A percentile compares a stretch with the other conserved stretches of the same genome.
phyloP scores from a whole-genome alignment of 495 filamentous ascomycete species.

The Annulohypoxylon bovei region DNA sequence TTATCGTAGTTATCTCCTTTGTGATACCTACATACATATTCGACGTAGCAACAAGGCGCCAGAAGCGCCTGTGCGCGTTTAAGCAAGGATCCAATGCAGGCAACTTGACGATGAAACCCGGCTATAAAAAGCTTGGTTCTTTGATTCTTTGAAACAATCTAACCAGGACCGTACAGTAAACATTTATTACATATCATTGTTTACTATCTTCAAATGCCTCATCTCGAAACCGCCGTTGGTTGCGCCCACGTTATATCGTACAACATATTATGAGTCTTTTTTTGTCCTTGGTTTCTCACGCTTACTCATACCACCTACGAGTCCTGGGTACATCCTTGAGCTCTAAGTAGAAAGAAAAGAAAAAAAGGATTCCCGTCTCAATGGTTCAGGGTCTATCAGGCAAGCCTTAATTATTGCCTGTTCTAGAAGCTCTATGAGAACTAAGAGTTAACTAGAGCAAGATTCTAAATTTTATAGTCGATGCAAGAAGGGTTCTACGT shows the following conservation, averaged over 20 bases:
- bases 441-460: conserved; percentile 14
- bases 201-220: conserved; percentile 20
- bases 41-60: conserved; percentile 14
- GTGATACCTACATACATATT: conserved; percentile 27
- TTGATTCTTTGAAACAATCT: conserved; percentile 35
- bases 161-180: conserved; percentile 27
- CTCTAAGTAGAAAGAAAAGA: neutral
- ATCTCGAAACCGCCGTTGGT: conserved; percentile 4
- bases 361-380: conserved; percentile 14
- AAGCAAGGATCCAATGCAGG: conserved; percentile 35
- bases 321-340: neutral
- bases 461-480: conserved; percentile 3
- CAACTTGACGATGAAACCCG: conserved; percentile 39
- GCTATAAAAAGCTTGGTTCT: conserved; percentile 38
- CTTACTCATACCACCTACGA: conserved; percentile 13
- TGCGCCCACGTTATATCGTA: neutral
- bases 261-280: conserved; percentile 21
- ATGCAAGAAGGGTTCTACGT: conserved; percentile 24
- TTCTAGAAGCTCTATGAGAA: conserved; percentile 23
- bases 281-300: neutral
- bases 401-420: neutral
- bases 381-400: conserved; percentile 19
- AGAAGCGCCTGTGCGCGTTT: conserved; percentile 30
- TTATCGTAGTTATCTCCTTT: neutral
- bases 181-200: conserved; percentile 17